Evolutionary conservation across 208 protist species (phyloP).

Genomic region (Trichomonas gallinae): DNA sequence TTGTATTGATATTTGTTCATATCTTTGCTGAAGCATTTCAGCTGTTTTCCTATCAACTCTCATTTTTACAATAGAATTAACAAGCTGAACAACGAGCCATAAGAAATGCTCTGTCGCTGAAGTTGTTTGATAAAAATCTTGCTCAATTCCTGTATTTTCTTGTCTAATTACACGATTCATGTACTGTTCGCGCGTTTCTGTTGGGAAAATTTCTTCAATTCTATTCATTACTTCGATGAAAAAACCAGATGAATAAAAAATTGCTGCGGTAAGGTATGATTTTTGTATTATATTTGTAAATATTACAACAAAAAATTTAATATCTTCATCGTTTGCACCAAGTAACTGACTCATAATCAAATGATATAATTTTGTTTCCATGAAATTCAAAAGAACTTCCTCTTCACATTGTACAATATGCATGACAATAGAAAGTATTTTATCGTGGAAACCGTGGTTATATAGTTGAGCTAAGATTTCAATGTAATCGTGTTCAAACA

Average conservation of each 20-base stretch:
- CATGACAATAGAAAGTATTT: neutral
- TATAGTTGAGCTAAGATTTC: neutral
- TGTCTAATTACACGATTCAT: neutral
- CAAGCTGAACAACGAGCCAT: neutral
- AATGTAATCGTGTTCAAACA: neutral
- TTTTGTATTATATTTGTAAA: neutral
- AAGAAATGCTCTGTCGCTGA: neutral
- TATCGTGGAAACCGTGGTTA: neutral
- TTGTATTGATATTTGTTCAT: neutral
- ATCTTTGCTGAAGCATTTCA: neutral
- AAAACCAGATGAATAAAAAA: neutral
- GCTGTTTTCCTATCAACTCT: neutral
- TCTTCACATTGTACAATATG: neutral
- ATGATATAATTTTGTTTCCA: neutral
- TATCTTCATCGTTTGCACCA: neutral
- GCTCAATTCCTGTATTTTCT: neutral
- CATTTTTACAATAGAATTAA: neutral
- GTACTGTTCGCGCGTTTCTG: no score
- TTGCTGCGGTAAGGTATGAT: neutral
- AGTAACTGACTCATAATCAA: neutral
- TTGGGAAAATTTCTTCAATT: neutral
- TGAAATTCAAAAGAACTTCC: neutral
- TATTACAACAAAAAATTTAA: neutral
- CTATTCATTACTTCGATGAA: neutral
- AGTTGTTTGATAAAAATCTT: no score